phyloP scores from a whole-genome alignment of 2,329 filamentous ascomycete species.

The Penicillium frequentans region DNA sequence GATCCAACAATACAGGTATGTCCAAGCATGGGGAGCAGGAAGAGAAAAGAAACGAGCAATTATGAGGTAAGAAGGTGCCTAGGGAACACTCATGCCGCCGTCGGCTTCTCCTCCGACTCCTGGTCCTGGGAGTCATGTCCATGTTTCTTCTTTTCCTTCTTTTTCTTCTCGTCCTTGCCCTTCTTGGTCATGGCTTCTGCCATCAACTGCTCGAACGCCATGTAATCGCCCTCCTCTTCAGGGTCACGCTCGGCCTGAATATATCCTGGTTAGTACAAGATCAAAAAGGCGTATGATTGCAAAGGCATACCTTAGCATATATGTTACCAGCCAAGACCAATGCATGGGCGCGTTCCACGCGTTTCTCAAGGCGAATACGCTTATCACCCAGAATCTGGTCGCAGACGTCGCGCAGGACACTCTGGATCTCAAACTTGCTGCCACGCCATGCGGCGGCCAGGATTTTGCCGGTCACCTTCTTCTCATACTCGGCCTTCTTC shows the following conservation, averaged over 20 bases:
- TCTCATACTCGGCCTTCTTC: constrained; percentile 92
- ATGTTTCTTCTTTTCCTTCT: constrained; percentile 57
- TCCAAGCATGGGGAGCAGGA: constrained; percentile 3
- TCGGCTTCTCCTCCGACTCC: constrained; percentile 1
- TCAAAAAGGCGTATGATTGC: background rate
- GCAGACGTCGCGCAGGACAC: constrained; percentile 90
- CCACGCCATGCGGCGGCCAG: constrained; percentile 94
- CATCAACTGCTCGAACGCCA: constrained; percentile 97
- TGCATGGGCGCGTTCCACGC: constrained; percentile 86
- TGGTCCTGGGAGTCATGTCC: constrained; percentile 16
- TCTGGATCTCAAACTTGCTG: constrained; percentile 97
- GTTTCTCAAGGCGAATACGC: constrained; percentile 77
- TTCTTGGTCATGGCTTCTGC: constrained; percentile 96
- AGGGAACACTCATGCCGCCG: background rate
- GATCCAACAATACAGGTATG: constrained; percentile 10
- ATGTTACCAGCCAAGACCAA: constrained; percentile 86
- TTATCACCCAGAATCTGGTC: constrained; percentile 79
- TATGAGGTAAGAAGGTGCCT: background rate
- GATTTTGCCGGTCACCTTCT: constrained; percentile 95
- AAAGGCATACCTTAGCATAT: constrained; percentile 71
- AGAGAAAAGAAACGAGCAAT: background rate
- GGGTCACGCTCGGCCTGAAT: constrained; percentile 78
- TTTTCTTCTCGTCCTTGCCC: constrained; percentile 74
- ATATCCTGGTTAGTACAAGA: constrained; percentile 7
- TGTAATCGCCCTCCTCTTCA: constrained; percentile 97